Evolutionary conservation across 2,329 filamentous ascomycete genomes (phyloP).

Genomic region (Fusarium chuoi): DNA sequence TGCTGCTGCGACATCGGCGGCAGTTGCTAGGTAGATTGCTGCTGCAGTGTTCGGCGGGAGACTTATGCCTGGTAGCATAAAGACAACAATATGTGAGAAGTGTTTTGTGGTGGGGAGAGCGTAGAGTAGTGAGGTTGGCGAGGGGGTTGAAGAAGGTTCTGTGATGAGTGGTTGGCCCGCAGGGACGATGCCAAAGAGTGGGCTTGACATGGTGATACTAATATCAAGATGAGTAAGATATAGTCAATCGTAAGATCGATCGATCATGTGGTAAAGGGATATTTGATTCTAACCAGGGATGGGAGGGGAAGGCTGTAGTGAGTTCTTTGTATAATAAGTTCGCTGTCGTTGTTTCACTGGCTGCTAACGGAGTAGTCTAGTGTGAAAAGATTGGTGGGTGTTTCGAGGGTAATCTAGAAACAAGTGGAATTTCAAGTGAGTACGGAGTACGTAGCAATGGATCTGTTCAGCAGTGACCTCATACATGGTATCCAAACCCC

Average conservation of each 20-base stretch:
- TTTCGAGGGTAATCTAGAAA: slow-evolving; percentile 34
- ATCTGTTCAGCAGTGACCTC: slow-evolving; percentile 15
- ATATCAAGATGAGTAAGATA: neutral
- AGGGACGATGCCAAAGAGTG: slow-evolving; percentile 69
- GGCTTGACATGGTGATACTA: slow-evolving; percentile 29
- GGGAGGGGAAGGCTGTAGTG: neutral
- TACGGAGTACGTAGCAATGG: neutral
- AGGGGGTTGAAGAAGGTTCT: slow-evolving; percentile 62
- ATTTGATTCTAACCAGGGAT: neutral
- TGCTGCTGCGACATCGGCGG: slow-evolving; percentile 52
- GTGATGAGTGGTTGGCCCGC: slow-evolving; percentile 68
- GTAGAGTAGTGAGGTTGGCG: slow-evolving; percentile 67
- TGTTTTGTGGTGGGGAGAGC: slow-evolving; percentile 58
- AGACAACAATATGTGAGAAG: slow-evolving; percentile 88
- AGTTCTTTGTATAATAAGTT: slow-evolving; percentile 10
- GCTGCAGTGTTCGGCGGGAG: slow-evolving; percentile 83
- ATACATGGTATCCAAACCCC: neutral
- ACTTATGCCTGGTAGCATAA: slow-evolving; percentile 81
- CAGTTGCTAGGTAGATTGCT: slow-evolving; percentile 83
- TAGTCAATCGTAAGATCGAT: neutral
- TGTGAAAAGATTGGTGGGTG: slow-evolving; percentile 36
- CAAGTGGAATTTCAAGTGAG: slow-evolving; percentile 13
- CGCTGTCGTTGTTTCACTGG: slow-evolving; percentile 20
- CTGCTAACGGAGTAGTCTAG: neutral
- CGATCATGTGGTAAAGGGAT: neutral